Base-by-base conservation (phyloP, 2,329 filamentous ascomycete genomes). In the Colletotrichum eremochloae region DNA sequence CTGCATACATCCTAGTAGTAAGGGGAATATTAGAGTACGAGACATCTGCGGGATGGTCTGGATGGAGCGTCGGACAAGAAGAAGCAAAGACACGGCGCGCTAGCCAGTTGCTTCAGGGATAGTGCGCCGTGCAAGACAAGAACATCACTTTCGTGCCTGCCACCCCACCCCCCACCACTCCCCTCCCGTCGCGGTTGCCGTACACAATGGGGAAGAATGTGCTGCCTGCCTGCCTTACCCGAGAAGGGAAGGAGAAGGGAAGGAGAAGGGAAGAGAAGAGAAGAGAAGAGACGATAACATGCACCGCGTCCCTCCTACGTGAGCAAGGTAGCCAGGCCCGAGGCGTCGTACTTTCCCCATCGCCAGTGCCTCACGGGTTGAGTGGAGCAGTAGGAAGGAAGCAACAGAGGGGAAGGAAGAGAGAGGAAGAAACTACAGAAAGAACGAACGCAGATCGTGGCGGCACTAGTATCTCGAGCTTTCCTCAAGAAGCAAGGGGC, bases 401-500 rank as follows among this genome's bases (percentile, higher is more conserved):
- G 44, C 18, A 14, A 5, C 2, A 6, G 9, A 38, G 14, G 42
- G 8, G 44, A 46, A 46, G 1, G 44, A 48, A 24, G 24, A 2
- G 20, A 48, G 24, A 11, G 9, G 5, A 12, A 48, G 6, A 12
- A 15, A 44, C 15, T 3, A 44, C 6, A 18, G 18, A 58, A 57
- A 42, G 24, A 57, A 68, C 64, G 29, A 46, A 63, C 20, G 6
- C 7, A 33, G 53, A 55, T 58, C 33, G 24, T 64, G 60, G 58
- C 58, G 52, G 40, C 69, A 56, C 69, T 72, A 72, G 69, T 66
- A 69, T 69, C 69, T 31, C n/a, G 46, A 33, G 65, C 66, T 64
- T 72, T 68, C 69, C 60, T 46, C 6, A 61, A 63, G 4, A 14
- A 50, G 69, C n/a, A 61, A 67, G 33, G 33, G 18, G 24, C 48